These are phyloP conservation scores for Saccharomycopsis sp. DNA, from an alignment of 805 yeast genomes.

Conservation along the genomic window DNA sequence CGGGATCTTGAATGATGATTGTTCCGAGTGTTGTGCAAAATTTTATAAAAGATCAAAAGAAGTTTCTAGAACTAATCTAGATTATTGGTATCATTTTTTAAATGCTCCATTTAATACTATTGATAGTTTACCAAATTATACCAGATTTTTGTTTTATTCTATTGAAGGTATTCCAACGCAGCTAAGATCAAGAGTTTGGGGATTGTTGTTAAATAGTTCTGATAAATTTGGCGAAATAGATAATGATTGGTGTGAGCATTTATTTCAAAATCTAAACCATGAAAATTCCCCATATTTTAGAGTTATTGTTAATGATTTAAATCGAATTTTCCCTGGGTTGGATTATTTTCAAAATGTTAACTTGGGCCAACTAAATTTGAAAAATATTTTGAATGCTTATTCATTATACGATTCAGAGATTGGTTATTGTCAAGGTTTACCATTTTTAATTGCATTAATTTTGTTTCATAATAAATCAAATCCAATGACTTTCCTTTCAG, in stretches of 20 bases:
- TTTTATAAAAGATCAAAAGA: conserved; percentile 15
- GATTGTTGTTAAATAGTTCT: conserved; percentile 25
- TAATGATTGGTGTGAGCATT: conserved; percentile 25
- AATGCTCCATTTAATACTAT: conserved; percentile 39
- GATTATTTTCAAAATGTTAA: conserved; percentile 38
- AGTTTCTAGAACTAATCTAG: conserved; percentile 29
- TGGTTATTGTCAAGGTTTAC: conserved; percentile 64
- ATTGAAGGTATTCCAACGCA: conserved; percentile 39
- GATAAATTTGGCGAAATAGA: conserved; percentile 23
- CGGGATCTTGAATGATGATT: conserved; percentile 11
- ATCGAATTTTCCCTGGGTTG: conserved; percentile 52
- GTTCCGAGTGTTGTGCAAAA: conserved; percentile 24
- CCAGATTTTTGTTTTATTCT: conserved; percentile 35
- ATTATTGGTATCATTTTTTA: conserved; percentile 40
- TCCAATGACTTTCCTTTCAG: conserved; percentile 42
- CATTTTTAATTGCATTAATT: conserved; percentile 55
- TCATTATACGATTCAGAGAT: conserved; percentile 58
- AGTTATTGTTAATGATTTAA: conserved; percentile 49
- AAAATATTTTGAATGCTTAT: conserved; percentile 52
- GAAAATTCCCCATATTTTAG: conserved; percentile 38
- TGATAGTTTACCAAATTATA: conserved; percentile 40
- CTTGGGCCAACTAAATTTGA: conserved; percentile 39
- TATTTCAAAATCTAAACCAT: conserved; percentile 33
- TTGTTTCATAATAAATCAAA: conserved; percentile 36
- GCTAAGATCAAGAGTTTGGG: conserved; percentile 40